A percentile compares a stretch with the other conserved stretches of the same genome.
Evolutionary conservation across 441 rosid species (phyloP).

Genomic region (Bocquillonia castaneifolia): DNA sequence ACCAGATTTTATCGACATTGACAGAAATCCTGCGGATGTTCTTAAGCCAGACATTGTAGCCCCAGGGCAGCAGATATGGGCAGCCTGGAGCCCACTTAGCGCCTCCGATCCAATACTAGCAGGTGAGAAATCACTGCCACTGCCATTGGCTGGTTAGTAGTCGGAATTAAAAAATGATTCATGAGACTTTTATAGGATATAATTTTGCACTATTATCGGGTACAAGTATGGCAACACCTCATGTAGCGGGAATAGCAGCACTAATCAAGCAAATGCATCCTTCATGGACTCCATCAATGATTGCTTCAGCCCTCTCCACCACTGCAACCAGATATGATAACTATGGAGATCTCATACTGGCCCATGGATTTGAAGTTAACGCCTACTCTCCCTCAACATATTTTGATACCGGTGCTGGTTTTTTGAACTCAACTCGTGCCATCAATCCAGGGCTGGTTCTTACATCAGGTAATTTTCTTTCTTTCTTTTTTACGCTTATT

Average conservation of each 20-base stretch:
- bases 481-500: no score
- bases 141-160: no score
- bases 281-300: constrained; percentile 78
- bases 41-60: constrained; percentile 85
- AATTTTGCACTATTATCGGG: constrained; percentile 77
- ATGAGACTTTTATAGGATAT: constrained; percentile 36
- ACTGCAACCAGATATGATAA: constrained; percentile 54
- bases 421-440: constrained; percentile 58
- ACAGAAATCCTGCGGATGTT: constrained; percentile 54
- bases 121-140: constrained; percentile 27
- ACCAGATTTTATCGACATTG: constrained; percentile 69
- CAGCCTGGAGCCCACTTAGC: constrained; percentile 88
- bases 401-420: constrained; percentile 77
- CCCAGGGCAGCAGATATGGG: constrained; percentile 92
- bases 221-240: constrained; percentile 95
- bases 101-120: constrained; percentile 54
- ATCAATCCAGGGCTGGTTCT: constrained; percentile 79
- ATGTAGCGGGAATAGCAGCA: constrained; percentile 68
- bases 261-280: constrained; percentile 67
- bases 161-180: neutral
- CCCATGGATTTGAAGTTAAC: constrained; percentile 41
- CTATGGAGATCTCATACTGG: constrained; percentile 49
- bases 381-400: constrained; percentile 43
- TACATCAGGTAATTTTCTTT: constrained; percentile 41
- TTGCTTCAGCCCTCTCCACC: constrained; percentile 76